These are phyloP conservation scores for Aspergillus ruber DNA, from an alignment of 2,329 filamentous ascomycete genomes.

Conservation along the genomic window DNA sequence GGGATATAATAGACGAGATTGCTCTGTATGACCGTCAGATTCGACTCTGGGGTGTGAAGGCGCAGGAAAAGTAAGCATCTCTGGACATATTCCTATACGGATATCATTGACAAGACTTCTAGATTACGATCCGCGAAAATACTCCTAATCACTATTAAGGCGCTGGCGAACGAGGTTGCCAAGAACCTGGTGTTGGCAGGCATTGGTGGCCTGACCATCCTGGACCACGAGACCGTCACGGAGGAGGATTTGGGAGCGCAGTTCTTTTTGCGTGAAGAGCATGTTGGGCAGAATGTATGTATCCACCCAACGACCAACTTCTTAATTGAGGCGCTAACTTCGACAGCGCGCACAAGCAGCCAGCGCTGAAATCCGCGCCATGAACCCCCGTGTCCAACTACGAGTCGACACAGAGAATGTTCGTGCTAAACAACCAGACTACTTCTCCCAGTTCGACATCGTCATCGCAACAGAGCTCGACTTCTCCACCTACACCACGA, in stretches of 20 bases:
- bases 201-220: conserved; percentile 80
- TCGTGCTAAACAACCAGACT: conserved; percentile 61
- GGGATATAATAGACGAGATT: conserved; percentile 66
- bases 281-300: conserved; percentile 65
- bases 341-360: conserved; percentile 69
- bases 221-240: conserved; percentile 69
- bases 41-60: conserved; percentile 91
- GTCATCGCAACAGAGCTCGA: conserved; percentile 85
- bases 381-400: conserved; percentile 84
- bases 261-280: conserved; percentile 70
- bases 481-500: conserved; percentile 63
- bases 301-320: conserved; percentile 12
- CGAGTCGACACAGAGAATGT: conserved; percentile 63
- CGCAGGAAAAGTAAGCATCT: conserved; percentile 62
- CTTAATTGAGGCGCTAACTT: conserved; percentile 11
- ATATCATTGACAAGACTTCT: conserved; percentile 2
- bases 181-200: conserved; percentile 96
- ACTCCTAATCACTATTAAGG: conserved; percentile 79
- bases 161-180: conserved; percentile 86
- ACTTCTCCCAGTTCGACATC: conserved; percentile 73
- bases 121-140: conserved; percentile 85
- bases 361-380: conserved; percentile 66
- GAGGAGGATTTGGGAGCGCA: conserved; percentile 75
- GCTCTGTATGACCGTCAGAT: conserved; percentile 97
- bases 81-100: not conserved